Percentiles rank a stretch among this genome's conserved stretches.
These are phyloP conservation scores for Floccularia luteovirens DNA, from an alignment of 768 basidiomycete species.

Conservation along the genomic window DNA sequence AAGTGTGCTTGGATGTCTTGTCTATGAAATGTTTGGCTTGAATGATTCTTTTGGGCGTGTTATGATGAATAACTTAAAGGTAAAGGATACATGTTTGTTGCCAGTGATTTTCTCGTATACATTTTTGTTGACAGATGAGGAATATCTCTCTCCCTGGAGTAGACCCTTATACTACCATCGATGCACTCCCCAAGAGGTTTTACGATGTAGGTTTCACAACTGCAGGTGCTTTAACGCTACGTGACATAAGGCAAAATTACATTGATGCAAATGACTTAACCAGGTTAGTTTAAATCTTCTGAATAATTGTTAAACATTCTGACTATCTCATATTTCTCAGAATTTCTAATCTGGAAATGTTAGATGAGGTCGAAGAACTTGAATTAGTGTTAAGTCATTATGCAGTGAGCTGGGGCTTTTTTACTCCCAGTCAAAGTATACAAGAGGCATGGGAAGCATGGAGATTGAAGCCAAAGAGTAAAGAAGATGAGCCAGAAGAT, in stretches of 20 bases:
- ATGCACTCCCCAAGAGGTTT: slow-evolving; percentile 24
- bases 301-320: not conserved
- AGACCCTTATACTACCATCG: slow-evolving; percentile 45
- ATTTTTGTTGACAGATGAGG: slow-evolving; percentile 40
- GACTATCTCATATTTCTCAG: slow-evolving; percentile 25
- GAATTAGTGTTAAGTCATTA: slow-evolving; percentile 88
- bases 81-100: slow-evolving; percentile 17
- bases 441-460: slow-evolving; percentile 23
- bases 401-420: slow-evolving; percentile 70
- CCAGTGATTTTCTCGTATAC: not conserved
- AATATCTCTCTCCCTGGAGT: slow-evolving; percentile 72
- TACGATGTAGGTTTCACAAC: slow-evolving; percentile 43
- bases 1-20: slow-evolving; percentile 45
- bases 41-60: slow-evolving; percentile 87
- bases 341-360: slow-evolving; percentile 72
- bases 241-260: slow-evolving; percentile 53
- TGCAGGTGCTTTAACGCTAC: slow-evolving; percentile 55
- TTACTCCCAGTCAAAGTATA: slow-evolving; percentile 10
- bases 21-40: slow-evolving; percentile 94
- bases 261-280: slow-evolving; percentile 42
- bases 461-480: slow-evolving; percentile 20
- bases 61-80: slow-evolving; percentile 85
- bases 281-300: slow-evolving; percentile 33
- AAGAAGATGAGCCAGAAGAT: not conserved
- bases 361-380: slow-evolving; percentile 94